Conservation (phyloP, 2,329 filamentous ascomycete genomes). For the Orbilia quercus region DNA sequence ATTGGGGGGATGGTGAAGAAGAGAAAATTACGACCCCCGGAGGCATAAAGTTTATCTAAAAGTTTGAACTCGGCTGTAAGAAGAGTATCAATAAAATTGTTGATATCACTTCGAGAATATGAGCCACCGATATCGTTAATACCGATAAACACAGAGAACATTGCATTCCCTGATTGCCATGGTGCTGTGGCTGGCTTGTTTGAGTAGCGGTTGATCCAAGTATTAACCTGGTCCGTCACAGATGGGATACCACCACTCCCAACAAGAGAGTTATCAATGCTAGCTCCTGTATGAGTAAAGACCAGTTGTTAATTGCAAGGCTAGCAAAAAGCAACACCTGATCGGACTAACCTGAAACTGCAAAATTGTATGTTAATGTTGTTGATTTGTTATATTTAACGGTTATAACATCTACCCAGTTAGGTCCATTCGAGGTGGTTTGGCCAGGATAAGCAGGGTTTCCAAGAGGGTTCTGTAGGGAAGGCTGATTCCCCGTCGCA, state of each 20-base stretch:
- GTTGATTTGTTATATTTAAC: constrained; percentile 33
- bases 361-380: constrained; percentile 38
- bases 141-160: constrained; percentile 68
- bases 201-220: constrained; percentile 31
- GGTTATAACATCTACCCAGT: constrained; percentile 40
- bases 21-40: constrained; percentile 25
- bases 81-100: constrained; percentile 37
- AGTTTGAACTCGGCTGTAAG: constrained; percentile 32
- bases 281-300: constrained; percentile 12
- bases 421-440: constrained; percentile 37
- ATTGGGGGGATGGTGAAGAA: constrained; percentile 37
- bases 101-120: constrained; percentile 31
- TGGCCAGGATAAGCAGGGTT: constrained; percentile 36
- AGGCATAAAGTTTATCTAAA: constrained; percentile 13
- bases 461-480: constrained; percentile 21
- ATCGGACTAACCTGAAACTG: constrained; percentile 13
- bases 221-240: constrained; percentile 33
- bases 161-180: constrained; percentile 63
- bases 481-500: constrained; percentile 28
- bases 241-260: constrained; percentile 11
- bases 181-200: constrained; percentile 38
- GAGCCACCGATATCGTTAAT: constrained; percentile 67
- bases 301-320: background rate
- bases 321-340: too few species aligned
- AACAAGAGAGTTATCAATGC: constrained; percentile 32